Base-by-base conservation (phyloP, 2,329 filamentous ascomycete species). In the Penicillium sp. region DNA sequence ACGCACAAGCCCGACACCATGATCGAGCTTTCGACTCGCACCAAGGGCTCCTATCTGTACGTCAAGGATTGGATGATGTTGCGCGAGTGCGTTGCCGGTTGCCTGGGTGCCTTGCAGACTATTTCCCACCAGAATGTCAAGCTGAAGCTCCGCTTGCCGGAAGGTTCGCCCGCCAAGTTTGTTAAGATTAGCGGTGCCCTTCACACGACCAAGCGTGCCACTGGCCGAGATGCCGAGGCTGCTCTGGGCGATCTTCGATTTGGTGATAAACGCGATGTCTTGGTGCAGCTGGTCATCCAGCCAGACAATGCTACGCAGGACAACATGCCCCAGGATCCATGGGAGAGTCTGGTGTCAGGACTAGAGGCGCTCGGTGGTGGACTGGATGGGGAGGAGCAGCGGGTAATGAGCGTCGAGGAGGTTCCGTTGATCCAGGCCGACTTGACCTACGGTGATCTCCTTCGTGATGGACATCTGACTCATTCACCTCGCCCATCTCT, bases 21-120 rank as follows among this genome's bases (percentile, higher is more conserved):
- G 89, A 95, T 98, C 53, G 91, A 97, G 70, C 75, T 98, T 10
- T 97, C 93, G 0, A 93, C 87, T 6, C 81, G 89, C 50, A 98
- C 93, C 3, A 98, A 97, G 72, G 93, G 90, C 4, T 94, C 89
- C 1, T 98, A 97, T 64, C 94, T 89, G 1, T 98, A 97, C 62
- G 90, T 98, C 58, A 98, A 97, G 71, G 93, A 98, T 68, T 98
- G 93, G 93, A 97, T 97, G 91, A 98, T 97, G 91, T 79, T 98
- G 28, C 85, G 93, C 23, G 93, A 98, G 68, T 97, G 93, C 66
- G 78, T 96, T 36, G 93, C 90, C 20, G 93, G 93, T 35, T 97
- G 91, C 62, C 75, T 98, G 23, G 93, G 93, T 38, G 84, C 89
- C 11, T 79, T 97, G 65, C 93, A 98, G 69, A 89, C 88, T 2